Evolutionary conservation across 139 green algal species (phyloP).

Genomic region (Chlamydomonas sp.): DNA sequence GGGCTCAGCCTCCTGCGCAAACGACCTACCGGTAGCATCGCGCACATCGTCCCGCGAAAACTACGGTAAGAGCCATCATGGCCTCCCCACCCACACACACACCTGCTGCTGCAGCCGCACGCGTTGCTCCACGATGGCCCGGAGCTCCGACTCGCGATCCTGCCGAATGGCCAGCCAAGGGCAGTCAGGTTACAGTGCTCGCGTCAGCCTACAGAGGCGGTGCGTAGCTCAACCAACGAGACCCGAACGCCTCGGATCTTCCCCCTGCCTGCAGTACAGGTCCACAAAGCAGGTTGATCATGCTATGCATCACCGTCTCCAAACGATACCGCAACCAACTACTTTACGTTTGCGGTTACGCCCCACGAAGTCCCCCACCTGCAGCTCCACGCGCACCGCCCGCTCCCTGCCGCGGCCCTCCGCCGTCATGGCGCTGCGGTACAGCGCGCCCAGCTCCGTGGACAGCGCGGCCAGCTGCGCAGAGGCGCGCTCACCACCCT

Average conservation of each 20-base stretch:
- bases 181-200: background rate
- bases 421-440: slow-evolving; percentile 38
- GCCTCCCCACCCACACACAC: background rate
- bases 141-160: slow-evolving; percentile 40
- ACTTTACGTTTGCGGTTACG: too few species aligned
- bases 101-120: slow-evolving; percentile 10
- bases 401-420: slow-evolving; percentile 24
- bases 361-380: background rate
- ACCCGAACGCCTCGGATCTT: too few species aligned
- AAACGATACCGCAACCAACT: too few species aligned
- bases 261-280: too few species aligned
- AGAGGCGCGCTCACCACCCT: background rate
- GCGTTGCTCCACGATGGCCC: slow-evolving; percentile 26
- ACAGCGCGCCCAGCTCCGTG: slow-evolving; percentile 11
- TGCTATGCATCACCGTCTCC: too few species aligned
- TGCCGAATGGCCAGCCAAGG: background rate
- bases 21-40: background rate
- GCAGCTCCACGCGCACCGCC: slow-evolving; percentile 26
- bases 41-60: too few species aligned
- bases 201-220: background rate
- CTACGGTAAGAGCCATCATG: too few species aligned
- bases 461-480: slow-evolving; percentile 5
- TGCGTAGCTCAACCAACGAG: too few species aligned
- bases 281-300: too few species aligned
- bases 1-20: background rate